These are phyloP conservation scores for Prosopis cineraria DNA, from an alignment of 306 rosid genomes.

Conservation along the genomic window DNA sequence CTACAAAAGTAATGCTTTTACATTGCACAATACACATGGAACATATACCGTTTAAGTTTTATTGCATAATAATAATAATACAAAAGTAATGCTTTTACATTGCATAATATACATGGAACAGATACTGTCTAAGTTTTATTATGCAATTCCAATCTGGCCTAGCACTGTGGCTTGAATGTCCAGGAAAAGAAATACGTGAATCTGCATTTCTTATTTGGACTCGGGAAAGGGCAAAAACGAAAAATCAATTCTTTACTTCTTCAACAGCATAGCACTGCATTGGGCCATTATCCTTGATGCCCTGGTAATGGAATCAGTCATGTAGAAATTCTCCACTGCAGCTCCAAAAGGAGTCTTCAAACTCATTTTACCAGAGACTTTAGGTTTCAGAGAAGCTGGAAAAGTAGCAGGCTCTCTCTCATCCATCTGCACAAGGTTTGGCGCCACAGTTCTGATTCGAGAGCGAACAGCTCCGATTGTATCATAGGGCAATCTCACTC, in stretches of 20 bases:
- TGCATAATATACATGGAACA: conserved; percentile 36
- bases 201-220: conserved; percentile 35
- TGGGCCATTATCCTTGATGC: conserved; percentile 99
- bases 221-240: not conserved
- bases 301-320: conserved; percentile 95
- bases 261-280: conserved; percentile 77
- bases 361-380: conserved; percentile 47
- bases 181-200: conserved; percentile 33
- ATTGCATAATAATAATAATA: no score
- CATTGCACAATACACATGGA: conserved; percentile 41
- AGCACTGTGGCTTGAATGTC: conserved; percentile 33
- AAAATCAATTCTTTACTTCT: conserved; percentile 59
- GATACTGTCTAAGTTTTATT: conserved; percentile 44
- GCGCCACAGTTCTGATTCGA: conserved; percentile 77
- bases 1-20: conserved; percentile 43
- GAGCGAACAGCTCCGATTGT: conserved; percentile 60
- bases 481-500: conserved; percentile 73
- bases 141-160: conserved; percentile 48
- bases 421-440: conserved; percentile 72
- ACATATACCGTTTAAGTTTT: conserved; percentile 38
- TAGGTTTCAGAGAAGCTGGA: conserved; percentile 70
- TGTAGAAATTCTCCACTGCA: conserved; percentile 87
- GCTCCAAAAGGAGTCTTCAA: conserved; percentile 53
- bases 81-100: conserved; percentile 46
- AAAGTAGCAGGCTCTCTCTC: conserved; percentile 85